Percentiles rank a stretch among this genome's conserved stretches.
phyloP scores from a whole-genome alignment of 2,329 filamentous ascomycete genomes.

The Aspergillus novofumigatus region DNA sequence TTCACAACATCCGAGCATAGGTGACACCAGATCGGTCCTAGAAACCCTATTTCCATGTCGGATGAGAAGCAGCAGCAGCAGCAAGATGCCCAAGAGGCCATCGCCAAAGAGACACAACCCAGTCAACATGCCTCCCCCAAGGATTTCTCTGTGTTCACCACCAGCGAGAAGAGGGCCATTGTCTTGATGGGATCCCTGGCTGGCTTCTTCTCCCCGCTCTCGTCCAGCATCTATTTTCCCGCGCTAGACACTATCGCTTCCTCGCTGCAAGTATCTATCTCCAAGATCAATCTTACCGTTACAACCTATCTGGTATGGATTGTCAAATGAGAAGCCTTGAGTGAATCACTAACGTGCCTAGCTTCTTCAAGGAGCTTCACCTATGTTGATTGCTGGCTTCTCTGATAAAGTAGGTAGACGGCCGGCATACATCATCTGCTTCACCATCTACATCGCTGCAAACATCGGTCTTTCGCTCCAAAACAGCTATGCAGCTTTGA shows the following conservation, averaged over 20 bases:
- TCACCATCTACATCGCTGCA: slow-evolving; percentile 44
- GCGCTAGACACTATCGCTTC: slow-evolving; percentile 33
- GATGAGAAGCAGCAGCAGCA: not conserved
- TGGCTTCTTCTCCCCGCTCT: slow-evolving; percentile 31
- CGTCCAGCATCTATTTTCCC: slow-evolving; percentile 35
- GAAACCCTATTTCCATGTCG: not conserved
- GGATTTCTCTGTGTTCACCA: slow-evolving; percentile 41
- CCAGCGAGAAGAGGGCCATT: slow-evolving; percentile 20
- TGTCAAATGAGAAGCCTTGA: not conserved
- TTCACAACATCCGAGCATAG: not conserved
- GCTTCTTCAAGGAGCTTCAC: slow-evolving; percentile 38
- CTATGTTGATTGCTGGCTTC: slow-evolving; percentile 50
- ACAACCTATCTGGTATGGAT: slow-evolving; percentile 45
- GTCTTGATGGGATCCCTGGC: slow-evolving; percentile 22
- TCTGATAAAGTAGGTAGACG: slow-evolving; percentile 49
- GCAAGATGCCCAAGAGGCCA: not conserved
- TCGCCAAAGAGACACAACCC: not conserved
- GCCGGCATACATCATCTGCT: slow-evolving; percentile 51
- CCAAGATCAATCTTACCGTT: slow-evolving; percentile 48
- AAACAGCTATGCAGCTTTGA: slow-evolving; percentile 33
- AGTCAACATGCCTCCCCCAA: not conserved
- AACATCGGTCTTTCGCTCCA: slow-evolving; percentile 40
- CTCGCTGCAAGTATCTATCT: slow-evolving; percentile 39
- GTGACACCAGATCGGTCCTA: not conserved
- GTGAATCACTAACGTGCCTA: slow-evolving; percentile 2